Base-by-base conservation (phyloP, 306 rosid genomes). In the Pyrus communis region DNA sequence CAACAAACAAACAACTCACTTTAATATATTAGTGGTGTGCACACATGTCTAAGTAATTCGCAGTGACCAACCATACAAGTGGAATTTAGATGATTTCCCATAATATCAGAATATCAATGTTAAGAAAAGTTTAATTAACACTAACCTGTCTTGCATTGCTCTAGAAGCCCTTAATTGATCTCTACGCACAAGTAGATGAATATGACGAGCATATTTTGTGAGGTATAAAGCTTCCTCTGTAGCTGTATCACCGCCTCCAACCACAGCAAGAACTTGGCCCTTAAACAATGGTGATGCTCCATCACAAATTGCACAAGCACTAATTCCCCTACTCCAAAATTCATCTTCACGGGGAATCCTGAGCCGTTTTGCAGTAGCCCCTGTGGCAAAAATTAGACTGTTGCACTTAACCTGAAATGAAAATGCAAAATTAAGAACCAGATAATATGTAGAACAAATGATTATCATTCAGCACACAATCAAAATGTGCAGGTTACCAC, bases 101-200 rank as follows among this genome's bases (percentile, higher is more conserved):
- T 62, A 21, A 78, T 22, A 85, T 43, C 31, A 28, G 58, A 65
- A 70, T 66, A 70, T 73, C 25, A 38, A 84, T 75, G 27, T 71
- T 69, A 49, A 40, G 46, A 49, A 83, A 69, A 55, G 74, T 46
- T 76, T 73, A 66, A 81, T 83, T 81, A 68, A 61, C 27, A 83
- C 88, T 84, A 85, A 94, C 98, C 98, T 90, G 84, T 94, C 98
- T 82, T 91, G 98, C 98, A 94, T 94, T 65, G 98, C 96, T 90
- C 58, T 91, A 61, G 98, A 94, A 84, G 98, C 97, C 86, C 93
- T 90, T 60, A 94, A 85, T 61, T 90, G 91, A 76, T 94, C 95
- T 76, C 82, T 82, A 19, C 98, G 95, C 72, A 90, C 96, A 85
- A 94, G 97, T 65, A 94, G 83, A 79, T 91, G 98, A 71, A 91